These are phyloP conservation scores for Turritis glabra DNA, from an alignment of 345 rosid species.

Conservation along the genomic window DNA sequence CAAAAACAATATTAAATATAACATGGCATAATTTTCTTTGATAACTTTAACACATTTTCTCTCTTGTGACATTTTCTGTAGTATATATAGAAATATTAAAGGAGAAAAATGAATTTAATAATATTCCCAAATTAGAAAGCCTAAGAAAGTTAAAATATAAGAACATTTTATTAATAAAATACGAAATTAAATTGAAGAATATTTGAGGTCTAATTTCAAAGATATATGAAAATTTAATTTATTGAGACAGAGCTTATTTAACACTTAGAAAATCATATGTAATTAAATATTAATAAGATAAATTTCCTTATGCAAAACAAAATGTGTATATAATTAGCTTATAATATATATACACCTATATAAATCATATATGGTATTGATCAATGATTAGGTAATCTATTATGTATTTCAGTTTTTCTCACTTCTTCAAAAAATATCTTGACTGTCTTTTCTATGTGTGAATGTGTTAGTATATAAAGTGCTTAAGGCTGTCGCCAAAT, in stretches of 20 bases:
- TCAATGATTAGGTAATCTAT: neutral
- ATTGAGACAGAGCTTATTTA: neutral
- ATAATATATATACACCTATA: neutral
- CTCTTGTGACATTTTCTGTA: neutral
- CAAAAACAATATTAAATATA: neutral
- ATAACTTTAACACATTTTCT: neutral
- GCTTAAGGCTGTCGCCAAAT: neutral
- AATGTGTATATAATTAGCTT: neutral
- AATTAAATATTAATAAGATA: neutral
- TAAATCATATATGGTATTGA: slow-evolving; percentile 8
- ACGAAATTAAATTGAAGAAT: neutral
- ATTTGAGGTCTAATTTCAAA: neutral
- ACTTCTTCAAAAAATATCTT: neutral
- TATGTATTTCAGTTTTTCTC: neutral
- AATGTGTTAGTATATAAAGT: slow-evolving; percentile 5
- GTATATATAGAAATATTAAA: too few relatives aligned
- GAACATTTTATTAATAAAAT: neutral
- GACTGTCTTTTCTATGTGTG: neutral
- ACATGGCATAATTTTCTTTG: neutral
- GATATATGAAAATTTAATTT: neutral
- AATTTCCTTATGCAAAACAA: neutral
- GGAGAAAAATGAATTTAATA: neutral
- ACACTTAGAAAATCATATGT: neutral
- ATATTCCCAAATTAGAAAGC: neutral
- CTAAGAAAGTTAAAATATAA: neutral